Evolutionary conservation across 73 alveolate species (phyloP), one percentile per base, ranked within the genome.

Genomic region (Symbiodinium pilosum): DNA sequence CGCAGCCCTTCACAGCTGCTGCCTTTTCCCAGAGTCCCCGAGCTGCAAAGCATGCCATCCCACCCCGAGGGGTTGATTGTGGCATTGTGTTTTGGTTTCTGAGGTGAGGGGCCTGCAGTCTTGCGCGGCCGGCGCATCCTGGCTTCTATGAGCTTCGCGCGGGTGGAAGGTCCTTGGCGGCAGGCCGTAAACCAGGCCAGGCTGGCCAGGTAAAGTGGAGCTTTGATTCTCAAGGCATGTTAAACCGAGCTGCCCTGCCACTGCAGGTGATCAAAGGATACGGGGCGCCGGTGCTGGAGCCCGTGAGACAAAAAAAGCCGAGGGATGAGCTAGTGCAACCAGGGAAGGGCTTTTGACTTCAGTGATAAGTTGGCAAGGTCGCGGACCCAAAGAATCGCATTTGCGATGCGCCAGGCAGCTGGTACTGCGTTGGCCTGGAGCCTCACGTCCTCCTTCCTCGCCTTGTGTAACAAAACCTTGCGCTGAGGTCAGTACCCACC

Each of bases 401-500:
- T 38, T 93, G 98, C 68, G 98, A 93, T n/a, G 98, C 98, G 12
- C 98, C 98, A 11, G 98, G 98, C 43, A 93, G 98, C 42, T 93
- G 98, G 98, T 93, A 77, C 92, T 93, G 98, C 84, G 98, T 93
- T 77, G 98, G 98, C 93, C 42, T 9, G 92, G 26, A 8, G 51
- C 98, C 98, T 81, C 28, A 24, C 34, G 4, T 14, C 12, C 41
- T 6, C 26, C 42, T 20, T 20, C 30, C 69, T 0, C 30, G 92
- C 14, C 68, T 14, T 20, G 41, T n/a, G n/a, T n/a, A n/a, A n/a
- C n/a, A n/a, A n/a, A n/a, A n/a, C n/a, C n/a, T n/a, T n/a, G n/a
- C 36, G 34, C 93, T 39, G 21, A 89, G 95, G 95, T 39, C 95
- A 89, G 87, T 89, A 89, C 30, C 95, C 95, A n/a, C 95, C 95